A percentile compares a stretch with the other conserved stretches of the same genome.
Conservation (phyloP, 306 rosid genomes). For the Quercus parvula region DNA sequence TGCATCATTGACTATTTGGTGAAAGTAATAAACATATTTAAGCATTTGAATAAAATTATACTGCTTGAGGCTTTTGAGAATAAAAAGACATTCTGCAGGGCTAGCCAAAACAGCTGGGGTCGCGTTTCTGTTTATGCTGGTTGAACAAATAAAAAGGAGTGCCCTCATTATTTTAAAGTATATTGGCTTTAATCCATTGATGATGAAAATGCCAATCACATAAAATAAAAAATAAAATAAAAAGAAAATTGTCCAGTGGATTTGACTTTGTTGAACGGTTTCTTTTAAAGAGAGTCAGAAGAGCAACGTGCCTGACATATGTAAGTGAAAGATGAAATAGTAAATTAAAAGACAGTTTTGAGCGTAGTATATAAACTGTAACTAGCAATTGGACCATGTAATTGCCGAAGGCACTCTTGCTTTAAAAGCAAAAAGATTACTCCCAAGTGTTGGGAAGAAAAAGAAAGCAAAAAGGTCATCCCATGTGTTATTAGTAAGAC, state of each 20-base stretch:
- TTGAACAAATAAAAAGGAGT: background rate
- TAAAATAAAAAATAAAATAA: background rate
- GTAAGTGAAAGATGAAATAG: background rate
- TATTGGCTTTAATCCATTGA: background rate
- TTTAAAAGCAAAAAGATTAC: background rate
- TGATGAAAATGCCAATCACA: background rate
- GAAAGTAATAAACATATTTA: background rate
- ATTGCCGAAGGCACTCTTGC: background rate
- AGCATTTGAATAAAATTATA: background rate
- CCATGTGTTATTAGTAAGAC: background rate
- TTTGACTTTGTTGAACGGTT: background rate
- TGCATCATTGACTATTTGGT: background rate
- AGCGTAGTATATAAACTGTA: background rate
- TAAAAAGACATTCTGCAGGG: background rate
- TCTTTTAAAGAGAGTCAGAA: background rate
- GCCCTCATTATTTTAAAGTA: background rate
- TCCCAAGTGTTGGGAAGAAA: background rate
- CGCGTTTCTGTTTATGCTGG: background rate
- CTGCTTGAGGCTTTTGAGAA: background rate
- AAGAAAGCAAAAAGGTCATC: background rate
- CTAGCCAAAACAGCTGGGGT: background rate
- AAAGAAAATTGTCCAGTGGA: background rate
- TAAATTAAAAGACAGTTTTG: background rate
- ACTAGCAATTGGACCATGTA: background rate
- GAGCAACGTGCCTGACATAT: background rate